Percentiles rank a stretch among this genome's conserved stretches.
Evolutionary conservation across 768 basidiomycete species (phyloP).

Genomic region (Nidularia pulvinata): DNA sequence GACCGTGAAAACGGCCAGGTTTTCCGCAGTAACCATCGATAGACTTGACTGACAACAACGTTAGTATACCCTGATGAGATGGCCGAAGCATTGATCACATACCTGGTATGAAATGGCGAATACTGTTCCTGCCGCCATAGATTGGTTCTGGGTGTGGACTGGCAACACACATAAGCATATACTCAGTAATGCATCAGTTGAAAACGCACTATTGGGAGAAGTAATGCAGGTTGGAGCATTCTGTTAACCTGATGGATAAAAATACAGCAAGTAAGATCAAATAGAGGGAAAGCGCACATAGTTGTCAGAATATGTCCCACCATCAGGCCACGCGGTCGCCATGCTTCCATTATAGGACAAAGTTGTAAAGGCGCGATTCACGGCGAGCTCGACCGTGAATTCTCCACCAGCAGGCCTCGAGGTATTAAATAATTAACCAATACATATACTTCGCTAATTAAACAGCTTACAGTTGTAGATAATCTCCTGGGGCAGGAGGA

Average conservation of each 20-base stretch:
- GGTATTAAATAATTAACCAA: too few relatives aligned
- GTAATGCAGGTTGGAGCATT: conserved; percentile 41
- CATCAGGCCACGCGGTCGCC: conserved; percentile 45
- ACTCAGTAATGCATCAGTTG: not conserved
- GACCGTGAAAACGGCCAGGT: conserved; percentile 53
- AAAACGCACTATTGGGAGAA: conserved; percentile 44
- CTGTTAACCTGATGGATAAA: conserved; percentile 12
- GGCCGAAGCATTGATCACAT: conserved; percentile 2
- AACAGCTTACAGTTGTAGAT: conserved; percentile 38
- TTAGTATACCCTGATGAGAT: not conserved
- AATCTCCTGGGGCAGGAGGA: conserved; percentile 38
- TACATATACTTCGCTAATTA: too few relatives aligned
- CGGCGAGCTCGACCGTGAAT: conserved; percentile 48
- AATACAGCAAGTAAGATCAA: not conserved
- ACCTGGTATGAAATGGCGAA: conserved; percentile 57
- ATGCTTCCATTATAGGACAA: conserved; percentile 38
- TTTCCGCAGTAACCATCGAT: conserved; percentile 40
- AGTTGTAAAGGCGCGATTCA: conserved; percentile 46
- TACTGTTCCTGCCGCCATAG: conserved; percentile 51
- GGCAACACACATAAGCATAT: not conserved
- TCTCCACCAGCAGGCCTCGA: conserved; percentile 44
- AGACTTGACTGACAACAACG: conserved; percentile 47
- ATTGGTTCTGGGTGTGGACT: conserved; percentile 52
- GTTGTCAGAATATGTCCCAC: conserved; percentile 37
- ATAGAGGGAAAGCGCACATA: conserved; percentile 27